Evolutionary conservation across 139 green algal species (phyloP).

Genomic region (Pseudopediastrum boryanum): DNA sequence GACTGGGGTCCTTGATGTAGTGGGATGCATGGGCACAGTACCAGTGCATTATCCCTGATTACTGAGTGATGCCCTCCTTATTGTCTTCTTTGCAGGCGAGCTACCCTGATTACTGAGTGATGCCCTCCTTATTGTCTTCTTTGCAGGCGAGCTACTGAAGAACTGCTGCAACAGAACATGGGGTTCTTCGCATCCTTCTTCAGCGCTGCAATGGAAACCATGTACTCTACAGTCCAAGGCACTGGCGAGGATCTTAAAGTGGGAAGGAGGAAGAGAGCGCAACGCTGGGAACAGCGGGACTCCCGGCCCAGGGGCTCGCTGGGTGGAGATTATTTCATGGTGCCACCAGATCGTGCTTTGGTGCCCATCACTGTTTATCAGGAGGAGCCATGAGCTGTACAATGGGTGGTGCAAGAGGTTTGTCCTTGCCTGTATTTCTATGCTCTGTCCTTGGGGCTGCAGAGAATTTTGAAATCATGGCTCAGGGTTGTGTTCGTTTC

Average conservation of each 20-base stretch:
- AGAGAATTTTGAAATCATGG: too few species aligned
- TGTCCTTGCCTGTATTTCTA: too few species aligned
- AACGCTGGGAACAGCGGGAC: slow-evolving; percentile 34
- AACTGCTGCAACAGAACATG: slow-evolving; percentile 38
- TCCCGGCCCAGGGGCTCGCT: neutral
- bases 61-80: too few species aligned
- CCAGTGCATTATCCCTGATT: too few species aligned
- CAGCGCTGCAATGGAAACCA: slow-evolving; percentile 3
- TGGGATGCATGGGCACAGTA: too few species aligned
- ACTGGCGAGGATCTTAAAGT: slow-evolving; percentile 37
- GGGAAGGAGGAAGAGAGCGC: slow-evolving; percentile 35
- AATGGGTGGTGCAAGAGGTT: too few species aligned
- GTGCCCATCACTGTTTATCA: slow-evolving; percentile 45
- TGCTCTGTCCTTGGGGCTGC: too few species aligned
- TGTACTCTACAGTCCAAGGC: slow-evolving; percentile 33
- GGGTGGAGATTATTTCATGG: slow-evolving; percentile 43
- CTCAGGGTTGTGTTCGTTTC: too few species aligned
- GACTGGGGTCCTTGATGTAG: too few species aligned
- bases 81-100: slow-evolving; percentile 33
- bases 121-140: too few species aligned
- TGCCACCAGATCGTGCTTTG: slow-evolving; percentile 54
- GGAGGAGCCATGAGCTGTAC: slow-evolving; percentile 7
- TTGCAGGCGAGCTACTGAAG: slow-evolving; percentile 35
- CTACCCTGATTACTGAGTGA: too few species aligned
- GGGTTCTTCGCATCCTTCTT: slow-evolving; percentile 49